Evolutionary conservation across 768 basidiomycete species (phyloP).

Genomic region (Kwoniella sp.): DNA sequence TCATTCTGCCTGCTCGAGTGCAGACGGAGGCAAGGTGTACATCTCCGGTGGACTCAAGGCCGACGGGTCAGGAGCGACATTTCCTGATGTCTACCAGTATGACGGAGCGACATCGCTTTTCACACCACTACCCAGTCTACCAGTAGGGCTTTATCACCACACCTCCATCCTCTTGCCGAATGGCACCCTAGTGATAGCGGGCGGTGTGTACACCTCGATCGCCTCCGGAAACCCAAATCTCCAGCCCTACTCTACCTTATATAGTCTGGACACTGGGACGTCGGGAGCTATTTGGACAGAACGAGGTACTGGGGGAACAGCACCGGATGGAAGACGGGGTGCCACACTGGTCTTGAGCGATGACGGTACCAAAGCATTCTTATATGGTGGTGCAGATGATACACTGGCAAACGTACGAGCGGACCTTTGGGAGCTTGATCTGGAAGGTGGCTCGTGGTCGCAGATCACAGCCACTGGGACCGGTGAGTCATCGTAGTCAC

Average conservation of each 20-base stretch:
- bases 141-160: conserved; percentile 70
- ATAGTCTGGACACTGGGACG: conserved; percentile 61
- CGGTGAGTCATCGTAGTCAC: conserved; percentile 50
- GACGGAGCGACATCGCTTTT: conserved; percentile 57
- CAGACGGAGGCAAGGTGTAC: conserved; percentile 57
- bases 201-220: conserved; percentile 55
- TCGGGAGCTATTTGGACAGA: conserved; percentile 56
- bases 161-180: conserved; percentile 64
- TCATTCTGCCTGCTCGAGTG: conserved; percentile 60
- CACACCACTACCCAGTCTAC: conserved; percentile 57
- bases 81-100: conserved; percentile 66
- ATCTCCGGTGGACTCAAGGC: conserved; percentile 74
- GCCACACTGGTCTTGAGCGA: conserved; percentile 13
- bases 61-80: conserved; percentile 68
- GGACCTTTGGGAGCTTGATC: conserved; percentile 43
- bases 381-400: conserved; percentile 74
- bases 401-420: conserved; percentile 49
- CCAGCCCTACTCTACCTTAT: conserved; percentile 60
- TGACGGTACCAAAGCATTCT: conserved; percentile 59
- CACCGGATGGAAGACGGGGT: conserved; percentile 48
- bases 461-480: conserved; percentile 59
- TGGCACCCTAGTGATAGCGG: conserved; percentile 67
- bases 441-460: conserved; percentile 58
- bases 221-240: conserved; percentile 54
- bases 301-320: conserved; percentile 56